Evolutionary conservation across 1,284 basidiomycete genomes (phyloP).

Genomic region (Coniferiporia weirii): DNA sequence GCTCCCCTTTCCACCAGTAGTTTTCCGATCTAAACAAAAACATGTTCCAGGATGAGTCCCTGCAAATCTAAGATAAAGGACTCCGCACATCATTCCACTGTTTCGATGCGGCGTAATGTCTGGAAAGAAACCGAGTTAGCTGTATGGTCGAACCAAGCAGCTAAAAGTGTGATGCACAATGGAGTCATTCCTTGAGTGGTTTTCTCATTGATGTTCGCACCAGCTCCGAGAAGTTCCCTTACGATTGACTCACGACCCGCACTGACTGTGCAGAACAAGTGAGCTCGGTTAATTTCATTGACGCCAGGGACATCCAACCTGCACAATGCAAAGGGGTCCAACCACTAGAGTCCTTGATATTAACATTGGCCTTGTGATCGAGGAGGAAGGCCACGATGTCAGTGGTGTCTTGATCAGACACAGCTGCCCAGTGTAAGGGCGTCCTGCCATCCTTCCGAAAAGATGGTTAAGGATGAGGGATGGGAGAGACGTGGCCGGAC

Average conservation of each 20-base stretch:
- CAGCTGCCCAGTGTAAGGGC: conserved; percentile 86
- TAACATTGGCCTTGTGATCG: conserved; percentile 65
- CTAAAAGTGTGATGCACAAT: conserved; percentile 49
- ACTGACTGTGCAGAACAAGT: conserved; percentile 47
- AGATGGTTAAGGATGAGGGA: not conserved
- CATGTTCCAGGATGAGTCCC: conserved; percentile 27
- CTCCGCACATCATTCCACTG: conserved; percentile 73
- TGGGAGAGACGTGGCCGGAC: not conserved
- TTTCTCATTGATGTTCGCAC: conserved; percentile 74
- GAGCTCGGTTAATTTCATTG: conserved; percentile 1
- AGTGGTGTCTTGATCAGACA: conserved; percentile 53
- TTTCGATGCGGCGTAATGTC: conserved; percentile 94
- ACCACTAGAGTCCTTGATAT: conserved; percentile 67
- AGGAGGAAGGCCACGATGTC: conserved; percentile 72
- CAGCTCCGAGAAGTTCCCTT: conserved; percentile 76
- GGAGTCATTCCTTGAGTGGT: conserved; percentile 88
- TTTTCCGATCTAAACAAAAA: conserved; percentile 70
- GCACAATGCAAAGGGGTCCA: conserved; percentile 90
- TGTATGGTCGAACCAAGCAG: not conserved
- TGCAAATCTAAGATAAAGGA: conserved; percentile 9
- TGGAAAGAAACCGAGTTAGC: conserved; percentile 26
- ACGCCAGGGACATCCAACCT: conserved; percentile 40
- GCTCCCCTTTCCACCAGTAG: conserved; percentile 81
- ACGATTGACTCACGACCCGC: conserved; percentile 78
- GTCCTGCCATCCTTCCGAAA: conserved; percentile 75